These are phyloP conservation scores for Spathaspora sp. DNA, from an alignment of 805 yeast genomes.

Conservation along the genomic window DNA sequence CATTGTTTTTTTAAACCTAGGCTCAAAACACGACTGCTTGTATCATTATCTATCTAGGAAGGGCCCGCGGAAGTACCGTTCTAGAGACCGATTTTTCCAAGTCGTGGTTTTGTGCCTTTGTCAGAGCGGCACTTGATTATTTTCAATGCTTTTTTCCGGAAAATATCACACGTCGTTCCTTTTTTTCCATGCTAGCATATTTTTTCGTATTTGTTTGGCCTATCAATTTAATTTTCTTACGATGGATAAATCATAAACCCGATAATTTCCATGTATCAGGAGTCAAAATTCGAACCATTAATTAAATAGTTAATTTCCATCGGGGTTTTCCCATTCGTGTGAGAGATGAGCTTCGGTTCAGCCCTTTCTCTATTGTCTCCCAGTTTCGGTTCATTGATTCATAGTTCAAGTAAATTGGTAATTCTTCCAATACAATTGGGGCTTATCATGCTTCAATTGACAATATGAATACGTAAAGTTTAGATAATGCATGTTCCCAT, in stretches of 20 bases:
- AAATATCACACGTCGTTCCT: too few relatives aligned
- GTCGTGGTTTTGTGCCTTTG: background rate
- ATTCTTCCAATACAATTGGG: background rate
- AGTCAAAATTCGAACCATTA: background rate
- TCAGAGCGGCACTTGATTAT: background rate
- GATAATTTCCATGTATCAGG: background rate
- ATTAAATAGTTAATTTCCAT: slow-evolving; percentile 2
- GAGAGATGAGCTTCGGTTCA: background rate
- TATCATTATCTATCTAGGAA: background rate
- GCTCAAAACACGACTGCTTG: background rate
- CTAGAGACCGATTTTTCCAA: background rate
- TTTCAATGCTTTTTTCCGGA: background rate
- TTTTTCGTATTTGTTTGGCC: background rate
- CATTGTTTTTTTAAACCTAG: background rate
- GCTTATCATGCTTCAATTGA: background rate
- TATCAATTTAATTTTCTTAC: background rate
- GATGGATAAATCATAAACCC: background rate
- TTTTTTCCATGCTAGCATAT: too few relatives aligned
- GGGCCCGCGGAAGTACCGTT: too few relatives aligned
- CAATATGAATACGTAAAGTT: background rate
- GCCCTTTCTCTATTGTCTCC: background rate
- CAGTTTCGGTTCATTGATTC: background rate
- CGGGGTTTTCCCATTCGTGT: background rate
- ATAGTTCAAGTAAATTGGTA: background rate
- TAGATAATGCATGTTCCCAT: background rate